A percentile compares a stretch with the other conserved stretches of the same genome.
These are phyloP conservation scores for Wickerhamomyces tratensis DNA, from an alignment of 805 yeast genomes.

Conservation along the genomic window DNA sequence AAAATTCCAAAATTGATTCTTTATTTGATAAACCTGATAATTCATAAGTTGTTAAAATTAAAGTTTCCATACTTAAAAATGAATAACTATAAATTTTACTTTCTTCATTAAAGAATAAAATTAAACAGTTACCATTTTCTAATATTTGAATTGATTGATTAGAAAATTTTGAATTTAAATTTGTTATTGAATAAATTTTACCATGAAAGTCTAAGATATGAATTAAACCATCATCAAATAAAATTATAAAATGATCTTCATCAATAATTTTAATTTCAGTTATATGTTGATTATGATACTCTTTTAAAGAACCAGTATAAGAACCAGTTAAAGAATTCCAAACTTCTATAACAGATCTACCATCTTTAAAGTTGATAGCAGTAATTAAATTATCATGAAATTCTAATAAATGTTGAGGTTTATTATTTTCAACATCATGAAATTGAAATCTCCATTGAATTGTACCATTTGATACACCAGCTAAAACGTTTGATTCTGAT, in stretches of 20 bases:
- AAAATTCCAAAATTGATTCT: slow-evolving; percentile 11
- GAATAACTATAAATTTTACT: slow-evolving; percentile 7
- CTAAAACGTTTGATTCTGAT: slow-evolving; percentile 19
- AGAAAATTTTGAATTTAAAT: slow-evolving; percentile 3
- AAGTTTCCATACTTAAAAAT: slow-evolving; percentile 13
- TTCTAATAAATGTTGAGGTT: slow-evolving; percentile 4
- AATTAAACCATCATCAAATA: slow-evolving; percentile 8
- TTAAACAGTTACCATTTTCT: slow-evolving; percentile 9
- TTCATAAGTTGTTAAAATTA: slow-evolving; percentile 2
- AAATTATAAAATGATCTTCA: slow-evolving; percentile 2
- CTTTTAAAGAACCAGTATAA: slow-evolving; percentile 5
- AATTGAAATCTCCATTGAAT: slow-evolving; percentile 23
- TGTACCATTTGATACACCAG: slow-evolving; percentile 27
- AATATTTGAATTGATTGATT: slow-evolving; percentile 1
- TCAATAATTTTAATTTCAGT: neutral
- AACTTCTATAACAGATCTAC: slow-evolving; percentile 10
- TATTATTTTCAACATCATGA: slow-evolving; percentile 9
- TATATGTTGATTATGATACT: slow-evolving; percentile 2
- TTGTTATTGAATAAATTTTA: slow-evolving; percentile 1
- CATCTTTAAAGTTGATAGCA: slow-evolving; percentile 12
- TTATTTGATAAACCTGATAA: neutral
- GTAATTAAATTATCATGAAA: slow-evolving; percentile 7
- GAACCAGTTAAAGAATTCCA: slow-evolving; percentile 12
- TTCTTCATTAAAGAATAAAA: slow-evolving; percentile 4
- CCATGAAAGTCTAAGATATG: slow-evolving; percentile 1